These are phyloP conservation scores for Glomus cerebriforme DNA, from an alignment of 192 early-diverging fungal genomes.

Conservation along the genomic window DNA sequence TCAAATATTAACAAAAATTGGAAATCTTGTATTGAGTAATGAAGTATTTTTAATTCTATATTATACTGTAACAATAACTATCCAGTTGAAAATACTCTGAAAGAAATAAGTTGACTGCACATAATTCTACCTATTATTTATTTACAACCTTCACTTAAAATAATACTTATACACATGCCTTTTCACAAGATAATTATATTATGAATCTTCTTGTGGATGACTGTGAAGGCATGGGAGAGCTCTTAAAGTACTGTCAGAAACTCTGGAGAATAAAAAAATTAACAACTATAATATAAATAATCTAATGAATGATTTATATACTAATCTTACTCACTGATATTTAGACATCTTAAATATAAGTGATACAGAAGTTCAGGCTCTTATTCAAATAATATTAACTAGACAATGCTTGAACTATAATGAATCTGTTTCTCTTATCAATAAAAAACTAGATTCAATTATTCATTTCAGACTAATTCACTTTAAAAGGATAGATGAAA, in stretches of 20 bases:
- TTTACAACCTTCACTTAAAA: not conserved
- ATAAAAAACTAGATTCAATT: not conserved
- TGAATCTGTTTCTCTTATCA: not conserved
- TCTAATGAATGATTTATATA: constrained; percentile 31
- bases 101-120: constrained; percentile 5
- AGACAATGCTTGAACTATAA: not conserved
- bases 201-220: constrained; percentile 40
- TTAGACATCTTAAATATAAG: constrained; percentile 7
- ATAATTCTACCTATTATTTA: constrained; percentile 25
- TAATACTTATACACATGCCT: not conserved
- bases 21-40: too few relatives aligned
- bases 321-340: constrained; percentile 32
- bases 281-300: constrained; percentile 29
- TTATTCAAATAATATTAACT: not conserved
- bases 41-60: too few relatives aligned
- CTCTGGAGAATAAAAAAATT: not conserved
- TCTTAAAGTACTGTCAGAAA: constrained; percentile 32
- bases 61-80: constrained; percentile 24
- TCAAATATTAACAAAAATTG: too few relatives aligned
- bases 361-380: not conserved
- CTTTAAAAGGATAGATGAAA: constrained; percentile 5
- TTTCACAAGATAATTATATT: constrained; percentile 22
- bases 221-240: constrained; percentile 42
- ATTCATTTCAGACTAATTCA: not conserved
- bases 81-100: constrained; percentile 22